A percentile compares a stretch with the other conserved stretches of the same genome.
phyloP scores from a whole-genome alignment of 345 rosid species.

The Citropsis articulata region DNA sequence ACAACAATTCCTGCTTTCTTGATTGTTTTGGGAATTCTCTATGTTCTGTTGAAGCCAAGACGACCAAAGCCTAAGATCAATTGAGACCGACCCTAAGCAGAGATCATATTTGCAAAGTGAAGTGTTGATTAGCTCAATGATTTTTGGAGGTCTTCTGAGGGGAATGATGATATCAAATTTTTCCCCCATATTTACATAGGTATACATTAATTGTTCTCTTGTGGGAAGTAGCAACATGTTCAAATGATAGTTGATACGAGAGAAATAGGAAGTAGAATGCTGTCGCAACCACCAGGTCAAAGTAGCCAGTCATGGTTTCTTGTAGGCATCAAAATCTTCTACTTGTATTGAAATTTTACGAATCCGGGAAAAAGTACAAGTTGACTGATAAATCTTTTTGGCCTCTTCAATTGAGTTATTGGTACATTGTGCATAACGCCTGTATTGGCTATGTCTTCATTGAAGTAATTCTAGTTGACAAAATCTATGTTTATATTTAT shows the following conservation, averaged over 20 bases:
- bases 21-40: constrained; percentile 54
- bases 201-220: neutral
- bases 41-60: constrained; percentile 68
- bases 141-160: constrained; percentile 6
- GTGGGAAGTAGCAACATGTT: neutral
- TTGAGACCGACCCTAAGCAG: constrained; percentile 27
- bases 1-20: constrained; percentile 91
- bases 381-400: neutral
- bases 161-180: neutral
- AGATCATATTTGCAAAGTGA: neutral
- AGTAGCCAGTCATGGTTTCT: neutral
- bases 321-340: neutral
- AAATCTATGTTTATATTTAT: no score
- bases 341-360: neutral
- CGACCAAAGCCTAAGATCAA: constrained; percentile 92
- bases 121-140: neutral
- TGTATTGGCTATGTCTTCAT: no score
- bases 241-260: neutral
- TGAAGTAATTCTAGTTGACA: no score
- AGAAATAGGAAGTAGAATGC: constrained; percentile 3
- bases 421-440: no score
- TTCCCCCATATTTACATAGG: neutral
- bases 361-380: neutral
- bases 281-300: neutral
- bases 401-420: neutral